Conservation (phyloP, 768 basidiomycete genomes). For the Tricholoma hemisulphureum region DNA sequence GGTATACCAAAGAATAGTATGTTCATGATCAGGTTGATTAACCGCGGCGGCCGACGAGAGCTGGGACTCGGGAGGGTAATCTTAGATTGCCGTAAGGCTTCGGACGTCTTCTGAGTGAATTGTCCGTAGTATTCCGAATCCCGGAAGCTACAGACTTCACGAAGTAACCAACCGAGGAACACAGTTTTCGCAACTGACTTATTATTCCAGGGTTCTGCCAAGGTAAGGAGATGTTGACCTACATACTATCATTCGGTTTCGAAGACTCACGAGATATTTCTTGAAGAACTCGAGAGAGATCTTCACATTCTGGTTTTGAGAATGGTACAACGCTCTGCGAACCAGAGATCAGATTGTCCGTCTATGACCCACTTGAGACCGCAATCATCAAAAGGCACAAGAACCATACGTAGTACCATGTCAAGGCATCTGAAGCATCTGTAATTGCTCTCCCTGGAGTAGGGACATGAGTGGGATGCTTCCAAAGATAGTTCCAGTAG, state of each 20-base stretch:
- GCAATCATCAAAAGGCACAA: neutral
- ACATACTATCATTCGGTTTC: neutral
- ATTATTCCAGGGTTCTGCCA: slow-evolving; percentile 31
- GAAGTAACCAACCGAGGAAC: slow-evolving; percentile 50
- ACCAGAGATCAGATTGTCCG: slow-evolving; percentile 50
- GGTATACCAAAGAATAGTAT: slow-evolving; percentile 53
- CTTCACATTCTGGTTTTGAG: slow-evolving; percentile 53
- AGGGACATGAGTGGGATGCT: slow-evolving; percentile 45
- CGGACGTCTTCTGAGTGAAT: slow-evolving; percentile 34
- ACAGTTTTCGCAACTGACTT: slow-evolving; percentile 41
- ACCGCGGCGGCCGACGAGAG: slow-evolving; percentile 17
- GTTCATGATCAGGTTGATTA: slow-evolving; percentile 38
- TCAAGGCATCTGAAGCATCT: slow-evolving; percentile 49
- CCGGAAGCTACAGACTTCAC: slow-evolving; percentile 51
- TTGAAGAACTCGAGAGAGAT: slow-evolving; percentile 40
- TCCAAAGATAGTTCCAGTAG: slow-evolving; percentile 53
- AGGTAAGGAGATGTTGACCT: neutral
- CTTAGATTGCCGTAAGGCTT: slow-evolving; percentile 19
- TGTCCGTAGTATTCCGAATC: slow-evolving; percentile 45
- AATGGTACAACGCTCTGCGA: slow-evolving; percentile 47
- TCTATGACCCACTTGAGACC: slow-evolving; percentile 19
- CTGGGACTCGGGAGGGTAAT: slow-evolving; percentile 10
- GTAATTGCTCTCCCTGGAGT: slow-evolving; percentile 40
- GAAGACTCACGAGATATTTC: slow-evolving; percentile 32
- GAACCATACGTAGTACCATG: slow-evolving; percentile 45